Percentiles rank a stretch among this genome's conserved stretches.
These are phyloP conservation scores for Tricholoma sp. DNA, from an alignment of 768 basidiomycete genomes.

Conservation along the genomic window DNA sequence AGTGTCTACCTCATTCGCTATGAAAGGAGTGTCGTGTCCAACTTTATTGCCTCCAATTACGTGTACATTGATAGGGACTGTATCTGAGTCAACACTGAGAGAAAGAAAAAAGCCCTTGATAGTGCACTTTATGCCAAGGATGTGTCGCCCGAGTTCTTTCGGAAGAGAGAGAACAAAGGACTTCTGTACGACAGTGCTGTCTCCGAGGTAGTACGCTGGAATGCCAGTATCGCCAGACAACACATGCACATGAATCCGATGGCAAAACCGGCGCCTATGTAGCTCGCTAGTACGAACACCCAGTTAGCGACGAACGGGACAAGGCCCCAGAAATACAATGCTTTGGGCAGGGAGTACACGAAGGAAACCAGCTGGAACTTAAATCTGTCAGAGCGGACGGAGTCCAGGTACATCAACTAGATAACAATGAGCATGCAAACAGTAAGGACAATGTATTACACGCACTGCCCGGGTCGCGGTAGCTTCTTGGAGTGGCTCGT, in stretches of 20 bases:
- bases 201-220: conserved; percentile 13
- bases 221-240: conserved; percentile 14
- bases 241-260: conserved; percentile 6
- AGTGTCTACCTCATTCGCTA: background rate
- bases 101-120: too few relatives aligned
- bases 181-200: background rate
- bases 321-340: conserved; percentile 46
- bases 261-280: conserved; percentile 3
- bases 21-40: background rate
- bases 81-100: too few relatives aligned
- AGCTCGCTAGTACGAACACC: conserved; percentile 19
- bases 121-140: background rate
- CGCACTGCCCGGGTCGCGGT: conserved; percentile 39
- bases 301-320: conserved; percentile 29
- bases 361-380: conserved; percentile 49
- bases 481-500: conserved; percentile 29
- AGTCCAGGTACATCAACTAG: conserved; percentile 32
- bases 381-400: conserved; percentile 30
- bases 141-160: background rate
- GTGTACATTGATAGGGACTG: too few relatives aligned
- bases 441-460: background rate
- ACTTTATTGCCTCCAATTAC: background rate
- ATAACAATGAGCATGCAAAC: conserved; percentile 2
- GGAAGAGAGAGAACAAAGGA: background rate
- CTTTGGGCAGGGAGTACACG: conserved; percentile 48